A percentile compares a stretch with the other conserved stretches of the same genome.
Conservation (phyloP, 805 yeast genomes). For the Spathaspora sp. region DNA sequence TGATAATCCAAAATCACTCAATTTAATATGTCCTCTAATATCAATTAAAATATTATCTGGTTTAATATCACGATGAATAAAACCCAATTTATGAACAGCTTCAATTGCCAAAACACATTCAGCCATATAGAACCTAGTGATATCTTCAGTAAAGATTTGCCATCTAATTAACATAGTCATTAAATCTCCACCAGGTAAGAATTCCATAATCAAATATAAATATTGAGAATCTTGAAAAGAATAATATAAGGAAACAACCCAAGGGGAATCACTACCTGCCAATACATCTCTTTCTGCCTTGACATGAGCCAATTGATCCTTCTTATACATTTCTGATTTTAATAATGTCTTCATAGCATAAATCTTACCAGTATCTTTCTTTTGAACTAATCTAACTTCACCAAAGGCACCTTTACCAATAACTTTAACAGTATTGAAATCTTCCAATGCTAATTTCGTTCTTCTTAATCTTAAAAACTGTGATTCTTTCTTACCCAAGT, state of each 20-base stretch:
- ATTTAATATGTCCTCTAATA: slow-evolving; percentile 65
- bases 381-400: slow-evolving; percentile 91
- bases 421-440: slow-evolving; percentile 84
- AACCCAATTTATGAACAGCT: slow-evolving; percentile 88
- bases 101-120: slow-evolving; percentile 94
- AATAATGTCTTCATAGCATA: slow-evolving; percentile 92
- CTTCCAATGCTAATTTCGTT: slow-evolving; percentile 77
- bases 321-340: slow-evolving; percentile 90
- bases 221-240: slow-evolving; percentile 79
- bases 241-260: slow-evolving; percentile 82
- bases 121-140: slow-evolving; percentile 90
- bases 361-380: slow-evolving; percentile 85
- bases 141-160: slow-evolving; percentile 91
- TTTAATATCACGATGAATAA: slow-evolving; percentile 95
- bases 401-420: slow-evolving; percentile 98
- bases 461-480: slow-evolving; percentile 81
- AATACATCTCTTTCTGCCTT: slow-evolving; percentile 94
- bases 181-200: slow-evolving; percentile 76
- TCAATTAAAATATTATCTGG: slow-evolving; percentile 94
- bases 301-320: slow-evolving; percentile 92
- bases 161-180: slow-evolving; percentile 96
- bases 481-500: slow-evolving; percentile 85
- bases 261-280: slow-evolving; percentile 84
- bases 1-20: slow-evolving; percentile 74
- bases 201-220: slow-evolving; percentile 76